Base-by-base conservation (phyloP, 1,139 yeast genomes). In the Scheffersomyces segobiensis region DNA sequence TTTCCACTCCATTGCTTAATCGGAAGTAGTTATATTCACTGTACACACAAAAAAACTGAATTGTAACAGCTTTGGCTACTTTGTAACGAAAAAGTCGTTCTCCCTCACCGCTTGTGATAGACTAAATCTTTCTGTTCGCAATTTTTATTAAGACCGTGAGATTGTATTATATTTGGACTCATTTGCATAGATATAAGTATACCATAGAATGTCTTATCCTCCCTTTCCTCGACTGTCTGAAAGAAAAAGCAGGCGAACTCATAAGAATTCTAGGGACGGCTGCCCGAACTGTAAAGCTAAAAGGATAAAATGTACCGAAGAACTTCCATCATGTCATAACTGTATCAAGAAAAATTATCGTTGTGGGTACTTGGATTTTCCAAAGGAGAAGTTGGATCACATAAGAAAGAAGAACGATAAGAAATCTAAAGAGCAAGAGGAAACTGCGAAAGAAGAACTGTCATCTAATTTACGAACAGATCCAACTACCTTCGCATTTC, bases 241-340 rank as follows among this genome's bases (percentile, higher is more conserved):
- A 64, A 69, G 82, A 57, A 77, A 77, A 59, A 76, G 79, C 60
- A 71, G 84, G 62, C 69, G 82, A 60, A 75, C 81, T 24, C 84
- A 80, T 59, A 79, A 79, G 60, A 80, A 80, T 61, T 79, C 83
- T 4, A 65, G 81, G 53, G 84, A 80, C 63, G 83, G 80, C 60
- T 80, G 83, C 60, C 83, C 83, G 6, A 79, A 79, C 64, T 80
- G 84, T 66, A 77, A 78, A 57, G 73, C 76, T 10, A 79, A 77
- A 60, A 67, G 84, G 63, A 77, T 80, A 67, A 80, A 79, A 62
- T 80, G 83, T 60, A 65, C 78, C 1, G 84, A 80, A 60, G 83
- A 79, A 58, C 69, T 80, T 21, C 84, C 84, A 7, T 67, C 75
- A 21, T 80, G 84, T 59, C 67, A 62, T 19, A 79, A 79, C 61